phyloP scores from a whole-genome alignment of 108 stramenopile genomes.

The Fragilaria crotonensis region DNA sequence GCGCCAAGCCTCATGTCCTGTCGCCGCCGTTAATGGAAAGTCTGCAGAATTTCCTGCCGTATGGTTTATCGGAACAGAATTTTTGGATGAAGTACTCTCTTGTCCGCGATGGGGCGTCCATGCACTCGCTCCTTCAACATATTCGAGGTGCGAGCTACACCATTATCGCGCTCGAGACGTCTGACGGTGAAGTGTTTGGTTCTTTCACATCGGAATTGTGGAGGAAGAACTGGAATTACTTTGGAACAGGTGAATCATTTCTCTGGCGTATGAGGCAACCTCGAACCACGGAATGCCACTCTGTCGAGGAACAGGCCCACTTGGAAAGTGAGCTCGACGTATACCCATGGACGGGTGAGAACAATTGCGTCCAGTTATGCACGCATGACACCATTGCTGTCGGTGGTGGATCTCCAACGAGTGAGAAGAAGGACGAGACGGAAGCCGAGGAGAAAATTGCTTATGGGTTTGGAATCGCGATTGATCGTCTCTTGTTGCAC shows the following conservation, averaged over 20 bases:
- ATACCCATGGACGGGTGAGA: conserved; percentile 52
- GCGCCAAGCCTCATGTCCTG: conserved; percentile 62
- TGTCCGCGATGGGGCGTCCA: conserved; percentile 69
- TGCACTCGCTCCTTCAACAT: conserved; percentile 45
- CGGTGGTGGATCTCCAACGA: conserved; percentile 35
- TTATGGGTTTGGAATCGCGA: conserved; percentile 58
- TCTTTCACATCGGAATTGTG: conserved; percentile 60
- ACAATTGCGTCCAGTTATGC: conserved; percentile 60
- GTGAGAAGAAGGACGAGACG: conserved; percentile 11
- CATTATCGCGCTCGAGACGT: conserved; percentile 70
- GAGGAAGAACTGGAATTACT: conserved; percentile 49
- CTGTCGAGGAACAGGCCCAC: conserved; percentile 59
- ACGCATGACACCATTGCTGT: conserved; percentile 47
- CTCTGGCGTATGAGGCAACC: conserved; percentile 60
- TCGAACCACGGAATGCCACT: conserved; percentile 38
- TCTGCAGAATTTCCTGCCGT: conserved; percentile 58
- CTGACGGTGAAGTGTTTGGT: conserved; percentile 72
- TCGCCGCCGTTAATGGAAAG: conserved; percentile 78
- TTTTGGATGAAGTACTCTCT: conserved; percentile 69
- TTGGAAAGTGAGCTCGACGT: conserved; percentile 55
- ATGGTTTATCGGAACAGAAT: conserved; percentile 38
- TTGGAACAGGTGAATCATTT: conserved; percentile 59
- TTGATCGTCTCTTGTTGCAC: conserved; percentile 35
- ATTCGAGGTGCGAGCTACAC: conserved; percentile 57
- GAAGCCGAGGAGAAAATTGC: conserved; percentile 12